A percentile compares a stretch with the other conserved stretches of the same genome.
Conservation (phyloP, 164 flowering plant genomes). For the Tetracentron sinense region DNA sequence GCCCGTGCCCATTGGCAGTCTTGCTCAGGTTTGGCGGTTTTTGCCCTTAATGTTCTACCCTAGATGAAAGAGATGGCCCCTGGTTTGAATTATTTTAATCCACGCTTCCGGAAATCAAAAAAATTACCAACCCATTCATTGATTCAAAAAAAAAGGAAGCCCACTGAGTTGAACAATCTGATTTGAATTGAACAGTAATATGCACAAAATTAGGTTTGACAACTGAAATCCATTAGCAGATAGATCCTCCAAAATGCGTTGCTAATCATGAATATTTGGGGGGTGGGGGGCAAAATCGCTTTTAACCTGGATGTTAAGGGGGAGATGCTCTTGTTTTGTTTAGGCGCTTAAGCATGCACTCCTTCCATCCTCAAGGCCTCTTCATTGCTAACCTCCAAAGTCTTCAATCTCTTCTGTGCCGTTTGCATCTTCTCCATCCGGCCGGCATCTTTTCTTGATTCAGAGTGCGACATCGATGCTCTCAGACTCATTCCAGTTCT, state of each 20-base stretch:
- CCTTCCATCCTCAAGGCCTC: constrained; percentile 49
- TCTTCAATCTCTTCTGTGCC: constrained; percentile 41
- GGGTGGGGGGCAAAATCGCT: no score
- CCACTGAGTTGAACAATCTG: no score
- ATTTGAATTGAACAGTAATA: no score
- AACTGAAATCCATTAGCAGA: not conserved
- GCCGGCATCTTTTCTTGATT: constrained; percentile 15
- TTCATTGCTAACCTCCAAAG: constrained; percentile 39
- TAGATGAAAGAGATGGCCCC: no score
- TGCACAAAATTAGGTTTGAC: not conserved
- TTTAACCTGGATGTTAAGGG: constrained; percentile 60
- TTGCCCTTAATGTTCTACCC: no score
- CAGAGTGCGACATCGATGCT: constrained; percentile 25
- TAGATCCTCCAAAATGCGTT: constrained; percentile 15
- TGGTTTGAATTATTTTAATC: no score
- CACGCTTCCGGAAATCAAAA: no score
- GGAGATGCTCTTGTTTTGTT: constrained; percentile 56
- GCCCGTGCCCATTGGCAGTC: no score
- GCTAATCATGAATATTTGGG: not conserved
- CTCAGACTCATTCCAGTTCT: constrained; percentile 28
- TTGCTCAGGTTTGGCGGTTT: no score
- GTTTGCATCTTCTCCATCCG: constrained; percentile 20
- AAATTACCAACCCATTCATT: no score
- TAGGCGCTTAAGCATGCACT: constrained; percentile 44
- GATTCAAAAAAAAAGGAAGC: no score